Evolutionary conservation across 306 rosid genomes (phyloP).

Genomic region (Vigna hirtella): DNA sequence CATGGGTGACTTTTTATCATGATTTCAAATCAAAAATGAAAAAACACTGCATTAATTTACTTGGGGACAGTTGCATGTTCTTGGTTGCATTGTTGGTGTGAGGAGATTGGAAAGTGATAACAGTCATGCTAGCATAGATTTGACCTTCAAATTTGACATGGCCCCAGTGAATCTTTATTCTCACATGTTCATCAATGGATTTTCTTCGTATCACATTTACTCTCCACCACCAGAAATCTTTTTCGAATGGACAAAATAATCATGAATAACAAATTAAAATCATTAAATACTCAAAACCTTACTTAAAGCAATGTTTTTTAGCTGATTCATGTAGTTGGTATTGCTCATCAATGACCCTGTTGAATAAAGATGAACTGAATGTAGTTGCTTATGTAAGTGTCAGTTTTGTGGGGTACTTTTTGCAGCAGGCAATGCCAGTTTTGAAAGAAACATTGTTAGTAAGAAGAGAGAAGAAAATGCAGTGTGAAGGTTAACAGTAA

Average conservation of each 20-base stretch:
- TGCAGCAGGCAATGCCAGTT: slow-evolving; percentile 49
- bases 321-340: no score
- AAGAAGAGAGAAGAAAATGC: neutral
- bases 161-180: slow-evolving; percentile 62
- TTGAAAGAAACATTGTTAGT: neutral
- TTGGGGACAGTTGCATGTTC: slow-evolving; percentile 19
- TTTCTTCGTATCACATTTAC: neutral
- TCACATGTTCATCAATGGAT: slow-evolving; percentile 14
- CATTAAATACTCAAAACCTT: no score
- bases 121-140: slow-evolving; percentile 45
- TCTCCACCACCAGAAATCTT: no score
- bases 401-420: slow-evolving; percentile 42
- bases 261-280: no score
- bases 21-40: neutral
- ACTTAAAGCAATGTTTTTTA: no score
- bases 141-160: slow-evolving; percentile 55
- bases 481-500: neutral
- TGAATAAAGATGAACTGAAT: slow-evolving; percentile 35
- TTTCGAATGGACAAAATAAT: no score
- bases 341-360: slow-evolving; percentile 29
- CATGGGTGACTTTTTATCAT: neutral
- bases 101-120: slow-evolving; percentile 4
- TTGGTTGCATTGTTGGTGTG: slow-evolving; percentile 13
- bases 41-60: neutral
- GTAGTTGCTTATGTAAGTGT: slow-evolving; percentile 44